These are phyloP conservation scores for Gastrolobium villosum DNA, from an alignment of 306 rosid species.

Conservation along the genomic window DNA sequence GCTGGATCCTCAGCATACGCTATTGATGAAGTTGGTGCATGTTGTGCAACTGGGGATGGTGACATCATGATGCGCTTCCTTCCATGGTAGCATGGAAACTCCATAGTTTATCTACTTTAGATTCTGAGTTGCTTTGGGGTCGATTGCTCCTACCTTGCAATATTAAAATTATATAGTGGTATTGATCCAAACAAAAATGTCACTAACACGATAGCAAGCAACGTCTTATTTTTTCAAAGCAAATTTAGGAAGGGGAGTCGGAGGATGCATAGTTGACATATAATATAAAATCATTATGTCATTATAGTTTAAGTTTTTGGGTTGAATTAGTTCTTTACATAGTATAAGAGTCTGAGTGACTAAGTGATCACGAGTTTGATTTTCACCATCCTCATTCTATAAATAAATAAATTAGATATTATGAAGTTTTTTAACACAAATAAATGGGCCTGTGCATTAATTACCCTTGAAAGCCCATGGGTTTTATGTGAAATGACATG, in stretches of 20 bases:
- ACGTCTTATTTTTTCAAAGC: neutral
- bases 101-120: slow-evolving; percentile 29
- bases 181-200: slow-evolving; percentile 24
- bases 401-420: too few relatives aligned
- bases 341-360: too few relatives aligned
- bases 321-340: too few relatives aligned
- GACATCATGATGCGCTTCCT: slow-evolving; percentile 97
- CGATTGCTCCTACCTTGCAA: slow-evolving; percentile 13
- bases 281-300: too few relatives aligned
- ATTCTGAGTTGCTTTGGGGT: slow-evolving; percentile 29
- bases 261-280: neutral
- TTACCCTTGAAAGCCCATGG: too few relatives aligned
- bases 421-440: too few relatives aligned
- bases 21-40: slow-evolving; percentile 83
- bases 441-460: too few relatives aligned
- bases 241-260: neutral
- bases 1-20: slow-evolving; percentile 90
- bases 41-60: slow-evolving; percentile 97
- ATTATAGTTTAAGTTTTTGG: too few relatives aligned
- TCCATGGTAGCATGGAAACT: slow-evolving; percentile 69
- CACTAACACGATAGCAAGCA: slow-evolving; percentile 1
- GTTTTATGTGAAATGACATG: too few relatives aligned
- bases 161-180: neutral
- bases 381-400: too few relatives aligned
- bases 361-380: too few relatives aligned